Percentiles rank a stretch among this genome's conserved stretches.
phyloP scores from a whole-genome alignment of 257 asterid genomes.

The Petrea volubilis region DNA sequence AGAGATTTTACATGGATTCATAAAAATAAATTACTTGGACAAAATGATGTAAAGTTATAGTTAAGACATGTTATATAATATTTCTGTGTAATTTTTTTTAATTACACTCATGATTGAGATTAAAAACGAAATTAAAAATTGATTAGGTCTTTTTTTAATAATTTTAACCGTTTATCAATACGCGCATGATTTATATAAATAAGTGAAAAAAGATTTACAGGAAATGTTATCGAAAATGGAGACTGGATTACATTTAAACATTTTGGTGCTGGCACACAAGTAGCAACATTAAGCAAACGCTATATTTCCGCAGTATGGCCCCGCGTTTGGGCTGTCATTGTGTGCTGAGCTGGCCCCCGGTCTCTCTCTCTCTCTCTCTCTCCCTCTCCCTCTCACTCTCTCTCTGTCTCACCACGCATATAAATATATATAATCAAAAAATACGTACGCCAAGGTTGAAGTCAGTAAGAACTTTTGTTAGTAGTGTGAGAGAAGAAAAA shows the following conservation, averaged over 20 bases:
- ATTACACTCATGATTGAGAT: too few relatives aligned
- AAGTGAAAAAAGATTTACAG: too few relatives aligned
- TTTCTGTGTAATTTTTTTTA: too few relatives aligned
- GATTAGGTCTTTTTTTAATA: too few relatives aligned
- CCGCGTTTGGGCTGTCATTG: conserved; percentile 32
- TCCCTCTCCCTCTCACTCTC: too few relatives aligned
- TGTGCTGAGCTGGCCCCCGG: conserved; percentile 15
- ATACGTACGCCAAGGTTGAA: background rate
- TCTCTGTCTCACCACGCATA: conserved; percentile 17
- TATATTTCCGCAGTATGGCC: conserved; percentile 25
- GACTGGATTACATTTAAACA: too few relatives aligned
- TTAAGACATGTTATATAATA: background rate
- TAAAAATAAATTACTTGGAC: background rate
- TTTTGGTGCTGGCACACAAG: too few relatives aligned
- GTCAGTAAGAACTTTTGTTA: conserved; percentile 14
- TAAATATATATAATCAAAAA: background rate
- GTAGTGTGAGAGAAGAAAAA: conserved; percentile 11
- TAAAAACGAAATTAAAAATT: too few relatives aligned
- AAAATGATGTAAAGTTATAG: background rate
- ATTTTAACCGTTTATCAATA: too few relatives aligned
- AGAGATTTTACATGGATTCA: background rate
- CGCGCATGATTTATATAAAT: too few relatives aligned
- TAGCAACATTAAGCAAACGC: background rate
- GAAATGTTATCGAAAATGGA: too few relatives aligned
- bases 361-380: conserved; percentile 3